Evolutionary conservation across 2,329 filamentous ascomycete species (phyloP).

Genomic region (Epichloe typhina): DNA sequence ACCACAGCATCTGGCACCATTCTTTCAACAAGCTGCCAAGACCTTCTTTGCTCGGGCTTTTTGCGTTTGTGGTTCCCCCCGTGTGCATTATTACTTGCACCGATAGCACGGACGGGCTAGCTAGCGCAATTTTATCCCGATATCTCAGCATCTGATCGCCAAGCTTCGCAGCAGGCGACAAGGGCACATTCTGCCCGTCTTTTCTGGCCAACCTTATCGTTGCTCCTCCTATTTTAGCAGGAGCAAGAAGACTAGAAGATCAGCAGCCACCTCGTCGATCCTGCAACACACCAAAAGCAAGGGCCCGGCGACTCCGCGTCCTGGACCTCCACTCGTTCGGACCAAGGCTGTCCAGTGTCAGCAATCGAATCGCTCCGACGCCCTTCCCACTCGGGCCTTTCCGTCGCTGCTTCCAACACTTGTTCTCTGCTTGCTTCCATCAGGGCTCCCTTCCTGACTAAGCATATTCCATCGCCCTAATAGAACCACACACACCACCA

Average conservation of each 20-base stretch:
- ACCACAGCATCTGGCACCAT: too few relatives aligned
- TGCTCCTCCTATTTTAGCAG: not conserved
- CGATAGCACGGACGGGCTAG: not conserved
- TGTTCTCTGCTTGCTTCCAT: conserved; percentile 2
- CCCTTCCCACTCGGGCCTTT: not conserved
- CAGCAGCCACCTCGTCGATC: not conserved
- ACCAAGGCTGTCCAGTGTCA: not conserved
- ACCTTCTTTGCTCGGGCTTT: not conserved
- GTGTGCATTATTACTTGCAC: not conserved
- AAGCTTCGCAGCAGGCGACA: not conserved
- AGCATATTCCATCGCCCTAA: not conserved
- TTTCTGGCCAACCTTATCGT: not conserved
- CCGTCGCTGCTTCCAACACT: not conserved
- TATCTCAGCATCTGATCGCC: not conserved
- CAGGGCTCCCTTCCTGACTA: conserved; percentile 3
- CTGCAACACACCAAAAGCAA: not conserved
- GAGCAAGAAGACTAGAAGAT: not conserved
- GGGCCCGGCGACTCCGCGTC: conserved; percentile 5
- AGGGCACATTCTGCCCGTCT: not conserved
- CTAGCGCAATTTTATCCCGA: not conserved
- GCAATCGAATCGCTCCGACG: not conserved
- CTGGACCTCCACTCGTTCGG: not conserved
- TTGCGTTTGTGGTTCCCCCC: not conserved
- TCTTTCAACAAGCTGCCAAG: not conserved
- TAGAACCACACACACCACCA: not conserved